phyloP scores from a whole-genome alignment of 257 asterid genomes.

The Jasminum sambac region DNA sequence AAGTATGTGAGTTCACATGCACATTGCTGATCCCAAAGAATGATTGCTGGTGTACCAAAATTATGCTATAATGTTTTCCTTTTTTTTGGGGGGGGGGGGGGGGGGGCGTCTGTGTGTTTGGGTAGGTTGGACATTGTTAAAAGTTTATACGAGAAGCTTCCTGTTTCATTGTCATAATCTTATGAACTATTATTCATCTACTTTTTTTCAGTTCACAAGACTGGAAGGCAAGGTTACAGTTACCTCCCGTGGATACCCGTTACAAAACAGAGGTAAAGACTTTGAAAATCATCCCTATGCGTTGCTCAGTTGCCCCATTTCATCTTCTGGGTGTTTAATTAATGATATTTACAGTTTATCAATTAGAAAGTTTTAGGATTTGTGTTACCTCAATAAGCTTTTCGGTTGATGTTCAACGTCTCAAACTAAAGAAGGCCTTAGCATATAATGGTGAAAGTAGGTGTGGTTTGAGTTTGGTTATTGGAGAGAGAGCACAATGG shows the following conservation, averaged over 20 bases:
- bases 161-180: slow-evolving; percentile 11
- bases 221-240: slow-evolving; percentile 63
- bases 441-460: neutral
- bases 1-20: neutral
- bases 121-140: neutral
- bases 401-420: neutral
- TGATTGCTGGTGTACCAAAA: neutral
- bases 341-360: slow-evolving; percentile 15
- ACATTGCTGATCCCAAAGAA: neutral
- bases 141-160: neutral
- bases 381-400: slow-evolving; percentile 5
- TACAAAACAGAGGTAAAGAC: slow-evolving; percentile 65
- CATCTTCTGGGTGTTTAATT: neutral
- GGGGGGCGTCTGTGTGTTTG: too few relatives aligned
- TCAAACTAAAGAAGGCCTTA: neutral
- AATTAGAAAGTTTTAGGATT: neutral
- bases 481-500: neutral
- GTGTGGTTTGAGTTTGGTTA: neutral
- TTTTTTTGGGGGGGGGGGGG: too few relatives aligned
- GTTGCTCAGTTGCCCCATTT: neutral
- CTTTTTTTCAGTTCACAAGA: slow-evolving; percentile 54
- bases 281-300: neutral
- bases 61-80: neutral
- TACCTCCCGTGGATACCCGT: slow-evolving; percentile 64
- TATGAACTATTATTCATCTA: slow-evolving; percentile 12